Base-by-base conservation (phyloP, 331 rosid genomes). In the Quercus lobata region DNA sequence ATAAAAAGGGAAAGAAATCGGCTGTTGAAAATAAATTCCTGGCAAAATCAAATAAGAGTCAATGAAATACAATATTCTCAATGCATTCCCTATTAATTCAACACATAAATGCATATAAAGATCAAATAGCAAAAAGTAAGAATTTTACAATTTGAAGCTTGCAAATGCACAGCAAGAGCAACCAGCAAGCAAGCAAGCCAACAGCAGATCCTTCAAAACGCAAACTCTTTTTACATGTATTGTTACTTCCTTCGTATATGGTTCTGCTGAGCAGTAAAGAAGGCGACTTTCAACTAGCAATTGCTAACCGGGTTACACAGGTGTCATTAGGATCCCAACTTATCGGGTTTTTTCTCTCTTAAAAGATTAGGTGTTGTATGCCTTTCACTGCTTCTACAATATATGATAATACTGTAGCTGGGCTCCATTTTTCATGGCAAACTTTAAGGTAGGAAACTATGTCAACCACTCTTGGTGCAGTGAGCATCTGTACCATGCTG, bases 401-500 rank as follows among this genome's bases (percentile, higher is more conserved):
- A 30, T 29, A 27, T 46, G 22, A 77, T 27, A 57, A n/a, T 25
- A 37, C 46, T 41, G 78, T 65, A 73, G 61, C 22, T 49, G 34
- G 3, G 69, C 76, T 77, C 76, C 71, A 75, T 44, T 34, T 6
- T 77, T 73, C 22, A 49, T 37, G 22, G 79, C 69, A 79, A 75
- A 76, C 53, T 65, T 52, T 55, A 74, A 53, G 53, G 55, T 57
- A 79, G 15, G 1, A 60, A 56, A 66, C 65, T 18, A 37, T 58
- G 81, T 79, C 84, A 86, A 79, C 76, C 88, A 82, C 84, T 86
- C 87, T 93, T 93, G 83, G 89, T 84, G 91, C 98, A 93, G 80
- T 96, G 98, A 21, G 99, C 98, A 84, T 96, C 99, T 7, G 98
- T 92, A 77, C 94, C 98, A 80, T 85, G 98, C 84, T 85, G 88